A percentile compares a stretch with the other conserved stretches of the same genome.
Conservation (phyloP, 495 filamentous ascomycete species). For the Hyaloscypha finlandica region DNA sequence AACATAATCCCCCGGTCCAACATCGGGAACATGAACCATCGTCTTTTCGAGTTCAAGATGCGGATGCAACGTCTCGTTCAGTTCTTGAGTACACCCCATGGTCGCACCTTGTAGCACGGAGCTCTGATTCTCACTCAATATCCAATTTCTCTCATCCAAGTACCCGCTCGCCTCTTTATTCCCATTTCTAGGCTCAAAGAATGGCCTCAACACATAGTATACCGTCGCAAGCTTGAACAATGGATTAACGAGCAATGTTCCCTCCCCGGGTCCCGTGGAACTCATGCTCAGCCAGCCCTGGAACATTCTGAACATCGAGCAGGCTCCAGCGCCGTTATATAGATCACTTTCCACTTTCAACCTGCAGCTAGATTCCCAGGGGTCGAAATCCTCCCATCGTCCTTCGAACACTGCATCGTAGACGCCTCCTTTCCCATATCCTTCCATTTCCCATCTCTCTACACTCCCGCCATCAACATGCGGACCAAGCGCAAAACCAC, state of each 20-base stretch:
- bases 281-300: conserved; percentile 90
- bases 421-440: conserved; percentile 68
- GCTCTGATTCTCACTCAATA: conserved; percentile 39
- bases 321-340: conserved; percentile 80
- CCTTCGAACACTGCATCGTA: conserved; percentile 74
- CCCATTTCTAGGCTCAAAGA: conserved; percentile 55
- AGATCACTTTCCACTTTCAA: conserved; percentile 71
- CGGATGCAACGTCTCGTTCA: conserved; percentile 71
- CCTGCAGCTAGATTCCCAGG: conserved; percentile 75
- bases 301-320: conserved; percentile 83
- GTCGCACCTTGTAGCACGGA: conserved; percentile 73
- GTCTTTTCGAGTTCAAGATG: conserved; percentile 70
- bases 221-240: conserved; percentile 70
- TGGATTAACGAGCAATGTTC: conserved; percentile 80
- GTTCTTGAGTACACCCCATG: conserved; percentile 76
- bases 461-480: conserved; percentile 84
- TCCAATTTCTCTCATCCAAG: conserved; percentile 57
- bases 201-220: conserved; percentile 80
- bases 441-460: conserved; percentile 82
- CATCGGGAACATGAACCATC: conserved; percentile 78
- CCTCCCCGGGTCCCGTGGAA: conserved; percentile 66
- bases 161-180: conserved; percentile 29
- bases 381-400: conserved; percentile 78
- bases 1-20: conserved; percentile 83
- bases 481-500: conserved; percentile 81